Base-by-base conservation (phyloP, 441 rosid genomes). In the California macrophylla region DNA sequence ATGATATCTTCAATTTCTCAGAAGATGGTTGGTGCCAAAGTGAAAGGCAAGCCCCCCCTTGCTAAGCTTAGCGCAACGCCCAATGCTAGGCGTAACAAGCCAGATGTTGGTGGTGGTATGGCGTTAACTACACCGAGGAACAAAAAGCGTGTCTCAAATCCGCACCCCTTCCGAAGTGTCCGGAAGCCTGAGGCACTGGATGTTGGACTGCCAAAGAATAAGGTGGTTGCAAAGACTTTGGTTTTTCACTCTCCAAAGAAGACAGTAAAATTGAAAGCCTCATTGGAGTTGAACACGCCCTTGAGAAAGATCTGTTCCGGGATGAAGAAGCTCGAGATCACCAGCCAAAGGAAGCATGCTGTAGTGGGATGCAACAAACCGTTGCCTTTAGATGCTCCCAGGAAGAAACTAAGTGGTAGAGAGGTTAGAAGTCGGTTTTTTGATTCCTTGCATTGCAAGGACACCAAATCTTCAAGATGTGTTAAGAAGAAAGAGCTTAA, bases 381-480 rank as follows among this genome's bases (percentile, higher is more conserved):
- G 23, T 52, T 38, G 66, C 75, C 81, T 64, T 63, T 76, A 29
- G 87, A 76, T 60, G 74, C 80, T 66, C 62, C 83, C 54, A 80
- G 72, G 76, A 89, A 74, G 63, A 85, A 79, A 61, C 47, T 76
- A 6, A 76, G 81, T 77, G 85, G 79, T 60, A 78, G 97, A 68
- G 94, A 88, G 82, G 96, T 92, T 74, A 92, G 87, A 73, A 92
- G 98, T 82, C 82, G 98, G 79, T 96, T 90, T 52, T 92, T 76
- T 80, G 94, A 90, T 82, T 87, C 85, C 0, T 29, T 86, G 69
- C 70, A 25, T 60, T 74, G 66, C 61, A 83, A 77, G 61, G 82
- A 75, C 40, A 67, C 68, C 45, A 80, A 77, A 72, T 62, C 75
- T 79, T 26, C 69, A 13, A 77, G 63, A 74, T 58, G 67, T 74